A percentile compares a stretch with the other conserved stretches of the same genome.
phyloP scores from a whole-genome alignment of 2,329 filamentous ascomycete species.

The Onygena corvina region DNA sequence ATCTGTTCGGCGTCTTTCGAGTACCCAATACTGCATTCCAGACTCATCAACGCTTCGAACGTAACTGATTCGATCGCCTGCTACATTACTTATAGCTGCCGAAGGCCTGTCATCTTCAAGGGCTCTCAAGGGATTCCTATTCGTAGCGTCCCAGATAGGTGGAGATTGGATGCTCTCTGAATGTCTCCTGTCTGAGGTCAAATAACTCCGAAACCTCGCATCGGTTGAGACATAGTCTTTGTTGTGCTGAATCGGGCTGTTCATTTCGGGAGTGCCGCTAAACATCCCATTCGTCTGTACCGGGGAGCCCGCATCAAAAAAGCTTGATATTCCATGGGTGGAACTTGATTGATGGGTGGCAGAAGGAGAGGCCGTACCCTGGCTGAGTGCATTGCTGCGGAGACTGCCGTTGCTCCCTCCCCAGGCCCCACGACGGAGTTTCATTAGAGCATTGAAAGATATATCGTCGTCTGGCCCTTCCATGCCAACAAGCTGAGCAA shows the following conservation, averaged over 20 bases:
- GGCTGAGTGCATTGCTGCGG: constrained; percentile 39
- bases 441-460: constrained; percentile 59
- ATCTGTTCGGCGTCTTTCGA: constrained; percentile 25
- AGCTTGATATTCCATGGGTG: constrained; percentile 27
- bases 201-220: background rate
- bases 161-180: background rate
- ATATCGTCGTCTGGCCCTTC: constrained; percentile 55
- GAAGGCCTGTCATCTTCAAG: background rate
- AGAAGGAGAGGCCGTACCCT: constrained; percentile 25
- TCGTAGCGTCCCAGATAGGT: background rate
- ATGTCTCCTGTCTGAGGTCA: background rate
- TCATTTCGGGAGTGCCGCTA: background rate
- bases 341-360: constrained; percentile 19
- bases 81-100: background rate
- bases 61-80: constrained; percentile 27
- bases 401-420: constrained; percentile 68
- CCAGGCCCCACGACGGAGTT: constrained; percentile 63
- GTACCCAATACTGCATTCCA: constrained; percentile 26
- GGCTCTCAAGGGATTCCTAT: background rate
- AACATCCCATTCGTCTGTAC: background rate
- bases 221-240: background rate
- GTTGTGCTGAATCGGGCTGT: background rate
- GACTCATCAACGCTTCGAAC: constrained; percentile 21
- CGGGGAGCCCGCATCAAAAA: constrained; percentile 20
- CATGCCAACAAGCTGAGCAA: constrained; percentile 61